Percentiles rank a stretch among this genome's conserved stretches.
Evolutionary conservation across 78 protist genomes (phyloP).

Genomic region (Dictyostelium discoideum): DNA sequence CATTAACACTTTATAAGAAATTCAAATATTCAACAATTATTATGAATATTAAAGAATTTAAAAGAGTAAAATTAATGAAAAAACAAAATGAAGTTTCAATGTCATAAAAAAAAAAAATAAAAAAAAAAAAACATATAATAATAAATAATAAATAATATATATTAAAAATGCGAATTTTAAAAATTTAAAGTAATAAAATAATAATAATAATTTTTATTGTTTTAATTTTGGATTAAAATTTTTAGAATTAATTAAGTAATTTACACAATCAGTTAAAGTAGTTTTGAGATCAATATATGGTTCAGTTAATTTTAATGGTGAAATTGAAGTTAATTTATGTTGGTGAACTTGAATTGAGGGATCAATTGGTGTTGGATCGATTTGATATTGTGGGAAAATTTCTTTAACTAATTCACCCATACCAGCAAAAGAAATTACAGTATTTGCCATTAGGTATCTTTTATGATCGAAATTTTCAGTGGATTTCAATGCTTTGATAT

Average conservation of each 20-base stretch:
- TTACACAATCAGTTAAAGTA: not conserved
- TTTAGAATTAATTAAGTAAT: not conserved
- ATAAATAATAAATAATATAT: not conserved
- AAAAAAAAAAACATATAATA: no score
- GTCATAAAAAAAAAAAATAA: not conserved
- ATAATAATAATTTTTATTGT: not conserved
- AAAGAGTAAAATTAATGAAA: not conserved
- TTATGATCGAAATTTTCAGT: not conserved
- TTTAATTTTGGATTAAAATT: not conserved
- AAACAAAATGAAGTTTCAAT: not conserved
- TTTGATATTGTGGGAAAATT: constrained; percentile 33
- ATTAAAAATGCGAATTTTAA: no score
- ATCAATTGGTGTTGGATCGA: not conserved
- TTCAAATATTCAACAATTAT: not conserved
- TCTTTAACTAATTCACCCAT: not conserved
- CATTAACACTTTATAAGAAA: not conserved
- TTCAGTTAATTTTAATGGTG: not conserved
- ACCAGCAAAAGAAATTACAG: constrained; percentile 16
- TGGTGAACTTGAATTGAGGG: not conserved
- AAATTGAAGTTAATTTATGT: not conserved
- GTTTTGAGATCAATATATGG: not conserved
- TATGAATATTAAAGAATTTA: not conserved
- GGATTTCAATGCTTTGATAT: constrained; percentile 5
- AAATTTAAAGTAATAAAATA: no score
- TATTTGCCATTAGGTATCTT: not conserved